Base-by-base conservation (phyloP, 2,329 filamentous ascomycete species). In the Cercospora zeae-maydis region DNA sequence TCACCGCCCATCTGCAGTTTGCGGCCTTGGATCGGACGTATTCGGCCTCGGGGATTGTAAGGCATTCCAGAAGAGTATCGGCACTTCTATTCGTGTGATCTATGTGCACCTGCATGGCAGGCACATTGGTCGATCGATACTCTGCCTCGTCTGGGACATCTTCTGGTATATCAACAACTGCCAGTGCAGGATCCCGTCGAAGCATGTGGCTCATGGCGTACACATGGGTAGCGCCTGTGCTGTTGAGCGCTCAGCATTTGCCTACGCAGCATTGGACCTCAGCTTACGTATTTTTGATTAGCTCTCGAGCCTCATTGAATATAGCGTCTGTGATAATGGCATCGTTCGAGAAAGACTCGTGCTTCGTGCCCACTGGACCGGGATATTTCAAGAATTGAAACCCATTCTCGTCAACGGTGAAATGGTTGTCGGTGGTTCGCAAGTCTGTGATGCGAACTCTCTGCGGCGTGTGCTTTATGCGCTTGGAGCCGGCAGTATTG, bases 1-100 rank as follows among this genome's bases (percentile, higher is more conserved):
- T 66, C 36, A 68, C 62, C 3, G 24, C 63, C 31, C 30, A 59
- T 51, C 65, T 63, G 34, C 63, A 49, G 3, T 16, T 57, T 14
- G 62, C 42, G 11, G 51, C 31, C 13, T 59, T 59, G 4, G 37
- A 36, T 19, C 16, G 27, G 4, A 62, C 10, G 10, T 59, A 11
- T 9, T 24, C 31, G 14, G 49, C 49, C 6, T 56, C 54, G 27
- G 19, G 14, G 33, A 16, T 10, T 7, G 16, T 24, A 7, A 59
- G 34, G 11, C 31, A 47, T n/a, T 54, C 49, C 7, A 58, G 14
- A 8, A 63, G 11, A 13, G 47, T 27, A 9, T 59, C 34, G 24
- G 61, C 61, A 14, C 61, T 55, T 30, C 31, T 33, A 49, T 63
- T 59, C 4, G 61, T 59, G 30, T 63, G 55, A 30, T 59, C 61